These are phyloP conservation scores for Fusarium graminum DNA, from an alignment of 2,329 filamentous ascomycete genomes.

Conservation along the genomic window DNA sequence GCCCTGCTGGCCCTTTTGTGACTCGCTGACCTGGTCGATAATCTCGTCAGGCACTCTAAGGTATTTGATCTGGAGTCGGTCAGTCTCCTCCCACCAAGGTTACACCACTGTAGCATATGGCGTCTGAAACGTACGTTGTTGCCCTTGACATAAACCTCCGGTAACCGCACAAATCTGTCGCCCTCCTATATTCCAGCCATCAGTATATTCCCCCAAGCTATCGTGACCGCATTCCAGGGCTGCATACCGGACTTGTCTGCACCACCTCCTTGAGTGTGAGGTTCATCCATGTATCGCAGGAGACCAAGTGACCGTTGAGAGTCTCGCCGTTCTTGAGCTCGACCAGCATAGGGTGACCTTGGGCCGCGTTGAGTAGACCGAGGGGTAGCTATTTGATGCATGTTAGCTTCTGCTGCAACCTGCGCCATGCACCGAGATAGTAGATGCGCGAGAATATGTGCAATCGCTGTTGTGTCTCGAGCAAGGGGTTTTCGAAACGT, in stretches of 20 bases:
- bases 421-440: slow-evolving; percentile 15
- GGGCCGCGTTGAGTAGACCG: slow-evolving; percentile 92
- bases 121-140: slow-evolving; percentile 80
- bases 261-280: slow-evolving; percentile 96
- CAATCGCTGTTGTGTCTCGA: not conserved
- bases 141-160: slow-evolving; percentile 95
- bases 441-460: not conserved
- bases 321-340: slow-evolving; percentile 98
- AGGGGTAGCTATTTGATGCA: slow-evolving; percentile 68
- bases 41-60: slow-evolving; percentile 96
- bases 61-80: slow-evolving; percentile 86
- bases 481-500: slow-evolving; percentile 12
- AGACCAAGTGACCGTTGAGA: slow-evolving; percentile 93
- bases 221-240: slow-evolving; percentile 2
- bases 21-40: slow-evolving; percentile 92
- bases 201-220: slow-evolving; percentile 20
- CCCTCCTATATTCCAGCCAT: slow-evolving; percentile 73
- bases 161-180: slow-evolving; percentile 90
- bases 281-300: slow-evolving; percentile 99
- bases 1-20: slow-evolving; percentile 79
- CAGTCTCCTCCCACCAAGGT: slow-evolving; percentile 2
- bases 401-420: slow-evolving; percentile 42
- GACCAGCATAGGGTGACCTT: slow-evolving; percentile 97
- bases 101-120: too few relatives aligned
- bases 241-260: slow-evolving; percentile 83